These are phyloP conservation scores for Aspergillus alliaceus DNA, from an alignment of 2,329 filamentous ascomycete species.

Conservation along the genomic window DNA sequence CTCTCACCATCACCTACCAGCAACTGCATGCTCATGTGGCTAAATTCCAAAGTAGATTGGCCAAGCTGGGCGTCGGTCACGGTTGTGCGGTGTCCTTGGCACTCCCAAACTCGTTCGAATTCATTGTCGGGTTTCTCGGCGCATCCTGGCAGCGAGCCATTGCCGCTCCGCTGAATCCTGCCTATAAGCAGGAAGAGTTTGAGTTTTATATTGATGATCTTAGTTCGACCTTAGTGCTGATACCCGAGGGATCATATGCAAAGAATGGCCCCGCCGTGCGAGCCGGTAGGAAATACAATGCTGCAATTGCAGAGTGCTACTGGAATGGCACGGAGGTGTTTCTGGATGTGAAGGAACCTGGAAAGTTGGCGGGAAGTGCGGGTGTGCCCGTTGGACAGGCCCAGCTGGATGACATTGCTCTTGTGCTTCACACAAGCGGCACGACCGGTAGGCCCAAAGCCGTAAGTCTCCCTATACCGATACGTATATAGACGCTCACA, in stretches of 20 bases:
- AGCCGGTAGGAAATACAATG: slow-evolving; percentile 75
- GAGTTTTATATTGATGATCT: slow-evolving; percentile 91
- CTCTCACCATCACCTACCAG: slow-evolving; percentile 69
- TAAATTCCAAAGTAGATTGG: slow-evolving; percentile 75
- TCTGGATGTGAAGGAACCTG: slow-evolving; percentile 74
- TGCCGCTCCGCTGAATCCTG: slow-evolving; percentile 82
- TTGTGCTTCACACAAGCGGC: slow-evolving; percentile 81
- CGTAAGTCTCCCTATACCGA: slow-evolving; percentile 46
- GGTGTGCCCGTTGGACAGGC: slow-evolving; percentile 53
- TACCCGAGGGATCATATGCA: slow-evolving; percentile 69
- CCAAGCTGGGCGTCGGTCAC: slow-evolving; percentile 68
- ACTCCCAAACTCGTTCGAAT: slow-evolving; percentile 81
- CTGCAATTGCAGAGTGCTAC: slow-evolving; percentile 84
- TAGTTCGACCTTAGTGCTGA: slow-evolving; percentile 73
- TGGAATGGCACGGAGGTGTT: slow-evolving; percentile 72
- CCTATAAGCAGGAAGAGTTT: slow-evolving; percentile 86
- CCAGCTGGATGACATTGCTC: slow-evolving; percentile 74
- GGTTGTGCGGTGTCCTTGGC: slow-evolving; percentile 78
- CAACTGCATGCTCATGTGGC: slow-evolving; percentile 66
- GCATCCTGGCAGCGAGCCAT: slow-evolving; percentile 80
- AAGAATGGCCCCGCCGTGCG: slow-evolving; percentile 70
- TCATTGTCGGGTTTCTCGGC: slow-evolving; percentile 85
- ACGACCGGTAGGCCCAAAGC: slow-evolving; percentile 85
- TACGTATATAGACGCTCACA: slow-evolving; percentile 8
- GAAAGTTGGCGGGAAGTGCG: slow-evolving; percentile 60